A percentile compares a stretch with the other conserved stretches of the same genome.
phyloP scores from a whole-genome alignment of 2,329 filamentous ascomycete genomes.

The Elsinoe ampelina region DNA sequence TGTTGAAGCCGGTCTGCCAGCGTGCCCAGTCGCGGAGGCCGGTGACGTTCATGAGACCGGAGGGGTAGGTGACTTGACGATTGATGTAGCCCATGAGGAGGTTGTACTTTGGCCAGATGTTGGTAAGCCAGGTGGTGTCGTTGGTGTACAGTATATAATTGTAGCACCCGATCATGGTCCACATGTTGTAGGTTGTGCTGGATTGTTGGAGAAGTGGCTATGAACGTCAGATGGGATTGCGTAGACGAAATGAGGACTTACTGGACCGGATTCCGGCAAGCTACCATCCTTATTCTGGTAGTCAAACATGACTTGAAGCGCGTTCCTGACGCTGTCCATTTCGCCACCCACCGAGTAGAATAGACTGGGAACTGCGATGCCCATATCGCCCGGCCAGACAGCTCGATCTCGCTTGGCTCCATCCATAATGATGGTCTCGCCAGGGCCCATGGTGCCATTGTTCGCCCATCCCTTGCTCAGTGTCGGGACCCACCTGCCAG shows the following conservation, averaged over 20 bases:
- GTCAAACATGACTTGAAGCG: constrained; percentile 39
- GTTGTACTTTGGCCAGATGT: constrained; percentile 42
- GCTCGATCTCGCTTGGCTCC: constrained; percentile 33
- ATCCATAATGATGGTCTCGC: constrained; percentile 29
- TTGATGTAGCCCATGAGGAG: constrained; percentile 40
- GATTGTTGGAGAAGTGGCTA: constrained; percentile 8
- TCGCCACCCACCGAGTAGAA: constrained; percentile 35
- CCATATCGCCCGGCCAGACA: constrained; percentile 43
- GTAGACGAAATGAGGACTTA: neutral
- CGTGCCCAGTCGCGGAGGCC: constrained; percentile 45
- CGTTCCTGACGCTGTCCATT: constrained; percentile 39
- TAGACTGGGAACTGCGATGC: constrained; percentile 37
- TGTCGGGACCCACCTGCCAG: constrained; percentile 24
- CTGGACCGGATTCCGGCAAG: constrained; percentile 32
- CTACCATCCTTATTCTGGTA: constrained; percentile 31
- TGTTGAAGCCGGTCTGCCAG: constrained; percentile 42
- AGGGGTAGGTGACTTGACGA: constrained; percentile 32
- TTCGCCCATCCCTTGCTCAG: constrained; percentile 26
- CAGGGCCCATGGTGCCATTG: constrained; percentile 28
- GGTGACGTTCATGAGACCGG: constrained; percentile 42
- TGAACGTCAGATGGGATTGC: neutral
- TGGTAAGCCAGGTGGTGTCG: constrained; percentile 39
- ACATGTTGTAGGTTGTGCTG: constrained; percentile 32
- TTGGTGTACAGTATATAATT: constrained; percentile 50
- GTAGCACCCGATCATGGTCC: constrained; percentile 49